Conservation (phyloP, 176 grass and related monocot species). For the Chloris gayana region DNA sequence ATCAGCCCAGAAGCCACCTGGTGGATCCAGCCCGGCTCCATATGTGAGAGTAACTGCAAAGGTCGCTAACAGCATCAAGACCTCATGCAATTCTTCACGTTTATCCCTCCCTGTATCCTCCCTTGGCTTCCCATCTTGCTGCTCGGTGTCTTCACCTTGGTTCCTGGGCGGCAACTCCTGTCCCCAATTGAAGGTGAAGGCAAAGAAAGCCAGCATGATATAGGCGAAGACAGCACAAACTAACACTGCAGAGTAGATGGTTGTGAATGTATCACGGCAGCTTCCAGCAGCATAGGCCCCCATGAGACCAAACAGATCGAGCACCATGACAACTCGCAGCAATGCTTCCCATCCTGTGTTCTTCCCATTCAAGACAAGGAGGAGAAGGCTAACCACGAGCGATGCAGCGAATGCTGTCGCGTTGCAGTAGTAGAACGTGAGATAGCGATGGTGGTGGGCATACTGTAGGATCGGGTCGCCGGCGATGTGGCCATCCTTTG, state of each 20-base stretch:
- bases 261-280: conserved; percentile 39
- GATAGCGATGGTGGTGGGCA: conserved; percentile 30
- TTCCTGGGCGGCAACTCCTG: background rate
- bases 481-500: background rate
- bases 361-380: conserved; percentile 15
- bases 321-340: conserved; percentile 26
- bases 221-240: background rate
- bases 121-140: background rate
- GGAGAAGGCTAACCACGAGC: conserved; percentile 42
- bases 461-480: conserved; percentile 34
- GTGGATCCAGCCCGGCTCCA: conserved; percentile 39
- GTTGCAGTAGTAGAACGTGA: conserved; percentile 63
- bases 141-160: background rate
- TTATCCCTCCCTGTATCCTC: background rate
- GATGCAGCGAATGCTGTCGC: conserved; percentile 48
- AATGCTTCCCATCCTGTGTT: background rate
- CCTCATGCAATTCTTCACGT: background rate
- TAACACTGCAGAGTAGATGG: conserved; percentile 13
- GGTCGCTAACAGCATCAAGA: conserved; percentile 41
- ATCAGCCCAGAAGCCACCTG: conserved; percentile 41
- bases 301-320: conserved; percentile 36
- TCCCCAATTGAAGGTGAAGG: background rate
- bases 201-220: background rate
- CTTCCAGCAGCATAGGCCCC: conserved; percentile 40
- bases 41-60: conserved; percentile 45